Conservation (phyloP, 1,284 basidiomycete species). For the Heterobasidion irregulare region DNA sequence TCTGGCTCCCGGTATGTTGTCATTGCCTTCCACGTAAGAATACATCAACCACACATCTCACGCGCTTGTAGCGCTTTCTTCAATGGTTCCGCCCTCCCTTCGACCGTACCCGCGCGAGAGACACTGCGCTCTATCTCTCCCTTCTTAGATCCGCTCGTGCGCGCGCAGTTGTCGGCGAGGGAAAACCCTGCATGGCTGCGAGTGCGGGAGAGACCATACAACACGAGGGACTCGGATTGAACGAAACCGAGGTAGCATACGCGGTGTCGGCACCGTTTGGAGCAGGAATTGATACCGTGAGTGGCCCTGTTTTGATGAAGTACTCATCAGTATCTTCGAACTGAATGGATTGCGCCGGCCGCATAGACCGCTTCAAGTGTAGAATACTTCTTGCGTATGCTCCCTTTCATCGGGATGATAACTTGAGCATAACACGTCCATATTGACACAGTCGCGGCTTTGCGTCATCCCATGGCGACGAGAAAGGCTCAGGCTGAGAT, state of each 20-base stretch:
- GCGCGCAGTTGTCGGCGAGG: constrained; percentile 4
- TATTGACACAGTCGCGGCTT: background rate
- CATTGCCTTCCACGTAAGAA: background rate
- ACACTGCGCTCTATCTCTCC: constrained; percentile 5
- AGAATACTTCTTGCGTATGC: background rate
- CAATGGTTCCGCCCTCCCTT: constrained; percentile 13
- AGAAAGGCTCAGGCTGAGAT: background rate
- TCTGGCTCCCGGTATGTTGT: constrained; percentile 9
- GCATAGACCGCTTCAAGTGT: background rate
- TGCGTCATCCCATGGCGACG: background rate
- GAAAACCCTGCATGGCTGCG: constrained; percentile 11
- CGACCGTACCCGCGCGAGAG: constrained; percentile 6
- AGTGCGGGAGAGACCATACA: too few species aligned
- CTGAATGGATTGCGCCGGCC: background rate
- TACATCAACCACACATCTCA: too few species aligned
- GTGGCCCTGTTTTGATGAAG: background rate
- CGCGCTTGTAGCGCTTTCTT: constrained; percentile 7
- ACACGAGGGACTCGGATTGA: constrained; percentile 4
- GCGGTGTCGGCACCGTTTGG: constrained; percentile 12
- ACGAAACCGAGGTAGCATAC: constrained; percentile 12
- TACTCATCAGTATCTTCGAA: background rate
- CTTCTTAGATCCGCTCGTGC: constrained; percentile 8
- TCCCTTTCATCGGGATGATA: background rate
- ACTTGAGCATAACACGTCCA: background rate
- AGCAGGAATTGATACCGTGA: constrained; percentile 15